Conservation (phyloP, 23 red algal species). For the Gracilariopsis chorda region DNA sequence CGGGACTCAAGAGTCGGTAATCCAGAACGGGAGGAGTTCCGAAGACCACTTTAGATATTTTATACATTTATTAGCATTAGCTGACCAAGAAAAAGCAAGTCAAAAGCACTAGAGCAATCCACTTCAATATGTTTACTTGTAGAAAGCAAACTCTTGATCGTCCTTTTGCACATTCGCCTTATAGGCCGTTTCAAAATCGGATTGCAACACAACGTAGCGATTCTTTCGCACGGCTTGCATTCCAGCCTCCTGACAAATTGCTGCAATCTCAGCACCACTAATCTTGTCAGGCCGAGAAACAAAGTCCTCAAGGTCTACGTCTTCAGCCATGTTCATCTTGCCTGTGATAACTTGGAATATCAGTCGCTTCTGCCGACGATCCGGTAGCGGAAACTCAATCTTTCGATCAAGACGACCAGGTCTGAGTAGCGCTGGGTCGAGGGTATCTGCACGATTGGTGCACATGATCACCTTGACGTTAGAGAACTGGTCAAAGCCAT, state of each 20-base stretch:
- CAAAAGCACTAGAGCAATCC: not conserved
- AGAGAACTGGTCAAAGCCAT: conserved; percentile 96
- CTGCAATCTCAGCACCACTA: conserved; percentile 95
- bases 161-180: conserved; percentile 96
- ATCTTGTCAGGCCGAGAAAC: conserved; percentile 95
- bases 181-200: conserved; percentile 98
- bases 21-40: too few relatives aligned
- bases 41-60: too few relatives aligned
- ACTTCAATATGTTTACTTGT: conserved; percentile 67
- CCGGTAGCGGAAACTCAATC: conserved; percentile 99
- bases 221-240: conserved; percentile 98
- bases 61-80: not conserved
- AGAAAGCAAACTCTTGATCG: conserved; percentile 93
- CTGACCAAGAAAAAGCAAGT: not conserved
- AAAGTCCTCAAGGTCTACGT: conserved; percentile 98
- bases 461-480: conserved; percentile 99
- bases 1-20: too few relatives aligned
- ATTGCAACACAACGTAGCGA: conserved; percentile 92
- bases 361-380: conserved; percentile 92
- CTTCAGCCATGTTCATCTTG: conserved; percentile 97
- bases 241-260: conserved; percentile 98
- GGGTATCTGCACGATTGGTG: conserved; percentile 98
- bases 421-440: conserved; percentile 94
- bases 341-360: conserved; percentile 96
- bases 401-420: conserved; percentile 97